Evolutionary conservation across 371 early-diverging fungal species (phyloP), one percentile per base, ranked within the genome.

Genomic region (Paraphysoderma sedebokerense): DNA sequence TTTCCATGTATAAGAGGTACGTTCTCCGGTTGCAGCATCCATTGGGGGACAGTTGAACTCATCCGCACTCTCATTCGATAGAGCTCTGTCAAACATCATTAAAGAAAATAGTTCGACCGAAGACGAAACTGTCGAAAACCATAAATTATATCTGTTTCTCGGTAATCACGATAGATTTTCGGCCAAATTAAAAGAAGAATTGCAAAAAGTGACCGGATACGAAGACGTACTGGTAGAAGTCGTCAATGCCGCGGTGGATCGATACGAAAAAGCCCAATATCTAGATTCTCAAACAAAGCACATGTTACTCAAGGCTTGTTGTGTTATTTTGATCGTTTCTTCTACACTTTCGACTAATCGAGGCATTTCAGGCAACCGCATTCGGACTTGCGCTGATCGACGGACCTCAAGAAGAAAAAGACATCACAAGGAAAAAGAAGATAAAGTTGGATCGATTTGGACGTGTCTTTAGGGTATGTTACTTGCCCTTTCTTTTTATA

Each of bases 171-270:
- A 72, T 46, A 63, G 60, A 50, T 68, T 63, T 39, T 29, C 54
- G 7, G 32, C 34, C 15, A 58, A 60, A 12, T 44, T 72, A 23
- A 66, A 64, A 47, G 50, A 51, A 32, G 12, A 5, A 9, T 13
- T 58, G 11, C 15, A 30, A 19, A 34, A 50, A 2, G 36, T 65
- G 0, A 34, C 54, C 13, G 57, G 53, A 24, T 42, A 40, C 30
- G 70, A 69, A 23, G 72, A 71, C 1, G 32, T 71, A 22, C 23
- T 71, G n/a, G 28, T 52, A 17, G 70, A 70, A 28, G 40, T 69
- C 52, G 44, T 67, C 34, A 54, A 68, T 64, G 63, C 67, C 3
- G 56, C 59, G n/a, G 65, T 67, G 5, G 51, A 56, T 1, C 51
- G 45, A n/a, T 62, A 69, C 11, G 62, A 63, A 20, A 58, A 54